phyloP scores from a whole-genome alignment of 208 protist species.

The Trypanosoma avium region DNA sequence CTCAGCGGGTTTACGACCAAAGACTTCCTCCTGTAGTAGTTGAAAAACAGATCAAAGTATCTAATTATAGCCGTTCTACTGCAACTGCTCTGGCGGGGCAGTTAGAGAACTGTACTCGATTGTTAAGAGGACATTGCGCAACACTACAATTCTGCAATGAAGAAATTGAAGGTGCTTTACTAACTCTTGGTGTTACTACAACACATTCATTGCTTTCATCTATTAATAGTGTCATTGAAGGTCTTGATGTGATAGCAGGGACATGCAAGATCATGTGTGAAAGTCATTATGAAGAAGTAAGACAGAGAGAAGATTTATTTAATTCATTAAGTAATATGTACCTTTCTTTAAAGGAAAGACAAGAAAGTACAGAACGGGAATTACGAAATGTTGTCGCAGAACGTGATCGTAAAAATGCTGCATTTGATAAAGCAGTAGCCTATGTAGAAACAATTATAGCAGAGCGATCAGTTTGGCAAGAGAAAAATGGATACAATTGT shows the following conservation, averaged over 20 bases:
- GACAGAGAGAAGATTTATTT: constrained; percentile 51
- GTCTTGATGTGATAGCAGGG: constrained; percentile 37
- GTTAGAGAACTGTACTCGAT: constrained; percentile 38
- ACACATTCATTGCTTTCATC: constrained; percentile 51
- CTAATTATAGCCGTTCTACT: constrained; percentile 30
- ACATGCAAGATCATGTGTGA: constrained; percentile 35
- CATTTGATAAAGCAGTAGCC: constrained; percentile 56
- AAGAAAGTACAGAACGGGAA: constrained; percentile 53
- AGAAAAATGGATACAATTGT: constrained; percentile 53
- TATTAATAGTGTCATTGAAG: constrained; percentile 43
- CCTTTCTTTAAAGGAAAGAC: constrained; percentile 49
- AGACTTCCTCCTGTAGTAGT: constrained; percentile 45
- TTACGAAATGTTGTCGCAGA: constrained; percentile 46
- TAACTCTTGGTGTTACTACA: constrained; percentile 66
- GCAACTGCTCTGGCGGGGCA: constrained; percentile 32
- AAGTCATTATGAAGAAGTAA: constrained; percentile 37
- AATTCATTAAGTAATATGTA: constrained; percentile 39
- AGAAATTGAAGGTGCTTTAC: constrained; percentile 67
- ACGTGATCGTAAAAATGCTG: constrained; percentile 51
- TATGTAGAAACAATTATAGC: constrained; percentile 73
- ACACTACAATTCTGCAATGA: constrained; percentile 54
- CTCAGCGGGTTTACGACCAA: background rate
- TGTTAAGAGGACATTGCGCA: constrained; percentile 39
- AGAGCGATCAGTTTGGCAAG: constrained; percentile 71
- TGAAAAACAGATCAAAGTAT: constrained; percentile 57